Percentiles rank a stretch among this genome's conserved stretches.
These are phyloP conservation scores for Solanum sejunctum DNA, from an alignment of 257 asterid species.

Conservation along the genomic window DNA sequence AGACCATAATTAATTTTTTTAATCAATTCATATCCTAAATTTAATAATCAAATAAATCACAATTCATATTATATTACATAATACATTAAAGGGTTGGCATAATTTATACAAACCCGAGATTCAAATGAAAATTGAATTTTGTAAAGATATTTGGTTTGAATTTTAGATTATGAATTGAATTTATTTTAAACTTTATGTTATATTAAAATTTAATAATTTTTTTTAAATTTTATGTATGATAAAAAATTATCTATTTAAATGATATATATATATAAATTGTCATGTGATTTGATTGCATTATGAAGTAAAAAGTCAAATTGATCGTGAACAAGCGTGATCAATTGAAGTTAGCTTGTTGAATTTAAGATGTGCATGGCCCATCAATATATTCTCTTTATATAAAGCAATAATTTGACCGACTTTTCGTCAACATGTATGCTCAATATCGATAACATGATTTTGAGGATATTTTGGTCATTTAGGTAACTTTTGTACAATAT, in stretches of 20 bases:
- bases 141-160: background rate
- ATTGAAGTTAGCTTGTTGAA: constrained; percentile 47
- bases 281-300: background rate
- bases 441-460: too few species aligned
- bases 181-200: background rate
- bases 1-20: background rate
- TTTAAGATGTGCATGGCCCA: background rate
- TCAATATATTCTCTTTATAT: too few species aligned
- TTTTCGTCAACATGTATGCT: too few species aligned
- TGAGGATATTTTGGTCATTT: too few species aligned
- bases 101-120: background rate
- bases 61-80: background rate
- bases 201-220: background rate
- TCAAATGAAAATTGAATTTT: background rate
- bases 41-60: background rate
- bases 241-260: background rate
- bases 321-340: constrained; percentile 6
- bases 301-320: background rate
- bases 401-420: too few species aligned
- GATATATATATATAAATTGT: background rate
- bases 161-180: background rate
- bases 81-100: background rate
- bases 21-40: background rate
- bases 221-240: background rate
- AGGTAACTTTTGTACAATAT: too few species aligned